A percentile compares a stretch with the other conserved stretches of the same genome.
phyloP scores from a whole-genome alignment of 202 grass and related monocot species.

The Hordeum pubiflorum region DNA sequence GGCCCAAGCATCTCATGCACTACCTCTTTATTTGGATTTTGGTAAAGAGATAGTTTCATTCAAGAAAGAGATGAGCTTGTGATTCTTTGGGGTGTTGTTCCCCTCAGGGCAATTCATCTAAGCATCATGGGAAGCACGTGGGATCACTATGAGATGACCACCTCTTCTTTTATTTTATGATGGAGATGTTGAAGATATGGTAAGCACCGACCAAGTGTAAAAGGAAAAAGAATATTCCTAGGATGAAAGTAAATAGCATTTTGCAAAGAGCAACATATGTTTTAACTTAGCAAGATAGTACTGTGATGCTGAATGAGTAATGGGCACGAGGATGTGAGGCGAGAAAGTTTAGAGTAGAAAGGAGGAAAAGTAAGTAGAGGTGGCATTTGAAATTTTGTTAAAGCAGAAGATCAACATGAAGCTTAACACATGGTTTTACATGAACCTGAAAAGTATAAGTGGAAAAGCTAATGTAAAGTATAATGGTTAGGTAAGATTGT shows the following conservation, averaged over 20 bases:
- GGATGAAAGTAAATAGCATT: neutral
- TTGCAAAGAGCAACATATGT: neutral
- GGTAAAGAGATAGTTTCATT: neutral
- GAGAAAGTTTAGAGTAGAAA: neutral
- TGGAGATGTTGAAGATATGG: constrained; percentile 22
- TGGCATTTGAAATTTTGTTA: neutral
- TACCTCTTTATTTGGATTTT: neutral
- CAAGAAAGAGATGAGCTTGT: neutral
- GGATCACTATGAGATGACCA: constrained; percentile 12
- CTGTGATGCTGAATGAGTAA: neutral
- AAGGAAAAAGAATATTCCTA: neutral
- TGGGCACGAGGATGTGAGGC: neutral
- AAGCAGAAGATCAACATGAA: constrained; percentile 2
- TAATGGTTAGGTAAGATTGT: neutral
- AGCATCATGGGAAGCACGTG: constrained; percentile 19
- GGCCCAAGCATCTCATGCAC: neutral
- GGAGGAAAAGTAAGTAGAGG: neutral
- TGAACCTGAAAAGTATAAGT: neutral
- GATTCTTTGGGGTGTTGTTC: constrained; percentile 15
- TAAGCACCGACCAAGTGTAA: constrained; percentile 38
- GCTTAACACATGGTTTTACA: neutral
- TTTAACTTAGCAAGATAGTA: neutral
- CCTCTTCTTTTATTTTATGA: constrained; percentile 13
- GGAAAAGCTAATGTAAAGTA: neutral
- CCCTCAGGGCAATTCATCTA: neutral